Base-by-base conservation (phyloP, 1,284 basidiomycete species). In the Cystobasidium pallidum region DNA sequence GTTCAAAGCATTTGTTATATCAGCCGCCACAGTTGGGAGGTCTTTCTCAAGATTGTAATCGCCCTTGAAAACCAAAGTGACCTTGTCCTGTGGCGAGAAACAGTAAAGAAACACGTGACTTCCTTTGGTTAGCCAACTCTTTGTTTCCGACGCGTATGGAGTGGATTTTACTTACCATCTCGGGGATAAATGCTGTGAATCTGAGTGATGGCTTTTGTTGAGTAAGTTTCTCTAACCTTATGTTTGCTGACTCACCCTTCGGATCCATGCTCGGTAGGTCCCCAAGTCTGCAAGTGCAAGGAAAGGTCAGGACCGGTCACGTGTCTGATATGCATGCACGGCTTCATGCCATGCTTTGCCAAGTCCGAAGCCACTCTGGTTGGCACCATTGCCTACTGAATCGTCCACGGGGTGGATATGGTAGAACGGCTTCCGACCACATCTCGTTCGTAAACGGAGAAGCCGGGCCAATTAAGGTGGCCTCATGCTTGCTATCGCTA, bases 11-110 rank as follows among this genome's bases (percentile, higher is more conserved):
- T 30, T 30, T 43, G 58, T 51, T 26, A 64, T 47, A 51, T 64
- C 62, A 15, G 62, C 62, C 34, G 43, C 26, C 24, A 45, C 54
- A 24, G 49, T 43, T 7, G 70, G 63, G n/a, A 72, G 64, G 36
- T 72, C 68, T 28, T 66, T 64, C 21, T 74, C 73, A 36, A 66
- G 26, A 36, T 65, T 55, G 55, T 61, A 67, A 49, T 74, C 64
- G 34, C 73, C 73, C 39, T 66, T 66, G 62, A 74, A 74, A 63
- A 74, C 70, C 15, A 70, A 39, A 36, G 68, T 49, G 6, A 67
- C 72, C 47, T 73, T 73, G 58, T 66, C 58, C 58, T 61, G 58
- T 17, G 36, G 15, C 15, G 13, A n/a, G 52, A 3, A 34, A 34
- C 2, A 39, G 7, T 3, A 39, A 15, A 36, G 17, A 24, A n/a